phyloP scores from a whole-genome alignment of 768 basidiomycete species.

The Trametes maxima region DNA sequence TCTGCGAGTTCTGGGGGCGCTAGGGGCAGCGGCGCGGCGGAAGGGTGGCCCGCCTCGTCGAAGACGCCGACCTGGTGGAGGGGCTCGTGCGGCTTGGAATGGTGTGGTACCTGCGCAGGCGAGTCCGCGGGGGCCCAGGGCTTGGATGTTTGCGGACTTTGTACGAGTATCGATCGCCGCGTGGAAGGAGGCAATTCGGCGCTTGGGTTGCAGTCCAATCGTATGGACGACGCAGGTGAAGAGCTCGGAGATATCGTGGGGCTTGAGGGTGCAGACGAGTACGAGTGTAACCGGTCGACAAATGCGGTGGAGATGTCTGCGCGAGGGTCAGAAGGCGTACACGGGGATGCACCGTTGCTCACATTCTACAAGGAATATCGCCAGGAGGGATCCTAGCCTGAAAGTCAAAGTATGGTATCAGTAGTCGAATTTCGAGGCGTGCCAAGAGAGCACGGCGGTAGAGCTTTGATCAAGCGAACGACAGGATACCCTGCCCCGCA shows the following conservation, averaged over 20 bases:
- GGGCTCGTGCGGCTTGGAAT: not conserved
- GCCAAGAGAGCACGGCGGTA: too few relatives aligned
- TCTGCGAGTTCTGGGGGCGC: slow-evolving; percentile 18
- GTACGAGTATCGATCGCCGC: slow-evolving; percentile 6
- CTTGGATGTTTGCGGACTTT: not conserved
- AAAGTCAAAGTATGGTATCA: not conserved
- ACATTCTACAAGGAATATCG: slow-evolving; percentile 85
- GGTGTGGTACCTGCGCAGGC: not conserved
- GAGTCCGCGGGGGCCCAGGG: not conserved
- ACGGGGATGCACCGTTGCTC: slow-evolving; percentile 30
- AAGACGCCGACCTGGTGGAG: not conserved
- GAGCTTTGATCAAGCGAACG: too few relatives aligned
- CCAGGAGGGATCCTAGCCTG: slow-evolving; percentile 64
- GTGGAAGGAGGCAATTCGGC: not conserved
- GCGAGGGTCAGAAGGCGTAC: slow-evolving; percentile 1
- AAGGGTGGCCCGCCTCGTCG: slow-evolving; percentile 4
- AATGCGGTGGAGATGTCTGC: slow-evolving; percentile 75
- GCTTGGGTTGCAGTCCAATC: not conserved
- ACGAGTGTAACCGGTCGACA: slow-evolving; percentile 69
- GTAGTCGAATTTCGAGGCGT: not conserved
- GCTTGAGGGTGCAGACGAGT: slow-evolving; percentile 46
- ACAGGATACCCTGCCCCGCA: too few relatives aligned
- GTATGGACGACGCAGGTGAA: slow-evolving; percentile 17
- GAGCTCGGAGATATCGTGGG: slow-evolving; percentile 23
- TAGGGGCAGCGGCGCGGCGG: slow-evolving; percentile 17